Evolutionary conservation across 306 rosid genomes (phyloP), one percentile per base, ranked within the genome.

Genomic region (Boehmeria nivea): DNA sequence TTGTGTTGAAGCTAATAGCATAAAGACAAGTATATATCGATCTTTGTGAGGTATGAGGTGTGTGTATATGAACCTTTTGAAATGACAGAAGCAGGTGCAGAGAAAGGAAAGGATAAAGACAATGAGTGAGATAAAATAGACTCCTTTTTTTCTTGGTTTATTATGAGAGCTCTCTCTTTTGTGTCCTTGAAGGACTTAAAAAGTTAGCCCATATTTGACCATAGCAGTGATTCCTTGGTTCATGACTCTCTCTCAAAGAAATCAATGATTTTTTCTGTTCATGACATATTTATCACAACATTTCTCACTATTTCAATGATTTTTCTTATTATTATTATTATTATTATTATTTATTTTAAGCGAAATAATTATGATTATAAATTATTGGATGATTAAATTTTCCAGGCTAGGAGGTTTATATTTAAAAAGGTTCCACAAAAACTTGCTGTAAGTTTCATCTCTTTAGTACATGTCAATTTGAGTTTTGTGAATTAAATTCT

Each of bases 71-170:
- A 52, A 48, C 63, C 61, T 49, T 49, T 57, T 63, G 49, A 68
- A 66, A 31, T 51, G 63, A 74, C 60, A 53, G 48, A 4, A 26
- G 60, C 36, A 6, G 52, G 69, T 47, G 65, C 64, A 54, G 28
- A 23, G 55, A 45, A 39, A 50, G 61, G 37, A 55, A 54, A 69
- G 42, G 52, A 36, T 9, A 50, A 69, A 37, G 70, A 67, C 70
- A 62, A 53, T 39, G 52, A 26, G 51, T n/a, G 42, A 33, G 48
- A 60, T 39, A 64, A 59, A 75, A 60, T 54, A 48, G 33, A 13
- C 50, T 13, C 18, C 14, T 48, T 71, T 70, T 60, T 76, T 27
- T 33, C 46, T 65, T 59, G 25, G 40, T 64, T 39, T 67, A 47
- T 57, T 12, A 61, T 68, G 55, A 34, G 14, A 51, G 9, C 9